Base-by-base conservation (phyloP, 257 asterid genomes). In the Henckelia pumila region DNA sequence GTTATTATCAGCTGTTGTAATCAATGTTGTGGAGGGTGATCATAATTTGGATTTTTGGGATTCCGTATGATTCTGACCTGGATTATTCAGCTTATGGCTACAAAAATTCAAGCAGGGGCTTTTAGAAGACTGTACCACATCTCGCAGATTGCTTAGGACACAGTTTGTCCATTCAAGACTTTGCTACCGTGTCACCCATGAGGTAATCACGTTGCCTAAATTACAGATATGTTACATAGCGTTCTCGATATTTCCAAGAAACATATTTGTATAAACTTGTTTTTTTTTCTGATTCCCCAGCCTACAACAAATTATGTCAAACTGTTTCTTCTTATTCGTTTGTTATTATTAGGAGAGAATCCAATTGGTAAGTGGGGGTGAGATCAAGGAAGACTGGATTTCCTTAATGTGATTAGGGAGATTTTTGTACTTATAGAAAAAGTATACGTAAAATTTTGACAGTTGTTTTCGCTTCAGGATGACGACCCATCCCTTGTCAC, bases 101-200 rank as follows among this genome's bases (percentile, higher is more conserved):
- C 79, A 40, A 83, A 88, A 76, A 44, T 87, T 78, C 84, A 79
- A 71, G 28, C 73, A 63, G 91, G 99, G 99, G 92, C 82, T 8
- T 72, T 94, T 82, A 2, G 84, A 85, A 78, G 75, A 85, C 89
- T 21, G 65, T 86, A 47, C 96, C 99, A 14, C 76, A 78, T 58
- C 92, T 94, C 13, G 26, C 53, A 50, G 91, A 94, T 71, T 85
- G 95, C 83, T 82, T 90, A 64, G 78, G n/a, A n/a, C 73, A 55
- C 91, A 86, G 49, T 94, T 94, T 52, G 80, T 90, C 68, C 81
- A 80, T 56, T 69, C 95, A 8, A 88, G 89, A 75, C 85, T 94
- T 57, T 75, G 81, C 75, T 74, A 77, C 75, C 62, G 75, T 23
- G 71, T 83, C 29, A 53, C 66, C 55, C 72, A 55, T 47, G 84